Percentiles rank a stretch among this genome's conserved stretches.
These are phyloP conservation scores for Clavispora fructus DNA, from an alignment of 805 yeast species.

Conservation along the genomic window DNA sequence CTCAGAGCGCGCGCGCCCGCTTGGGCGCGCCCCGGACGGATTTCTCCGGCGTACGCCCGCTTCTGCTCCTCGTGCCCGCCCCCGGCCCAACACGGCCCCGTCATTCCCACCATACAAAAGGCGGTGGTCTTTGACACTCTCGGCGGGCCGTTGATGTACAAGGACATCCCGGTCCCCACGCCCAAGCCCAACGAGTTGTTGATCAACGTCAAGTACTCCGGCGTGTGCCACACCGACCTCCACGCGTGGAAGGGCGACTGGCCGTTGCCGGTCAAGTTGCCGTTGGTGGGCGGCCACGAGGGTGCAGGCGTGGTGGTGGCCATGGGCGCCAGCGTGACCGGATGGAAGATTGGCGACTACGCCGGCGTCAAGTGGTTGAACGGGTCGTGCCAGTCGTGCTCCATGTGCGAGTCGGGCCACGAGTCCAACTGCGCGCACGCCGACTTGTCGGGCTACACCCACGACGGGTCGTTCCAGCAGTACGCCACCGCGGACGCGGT, in stretches of 20 bases:
- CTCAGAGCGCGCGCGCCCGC: neutral
- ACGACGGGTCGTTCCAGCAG: constrained; percentile 11
- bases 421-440: constrained; percentile 7
- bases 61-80: no score
- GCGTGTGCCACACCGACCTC: constrained; percentile 11
- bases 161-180: constrained; percentile 8
- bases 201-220: constrained; percentile 9
- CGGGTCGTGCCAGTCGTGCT: constrained; percentile 7
- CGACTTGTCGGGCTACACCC: constrained; percentile 10
- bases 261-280: constrained; percentile 8
- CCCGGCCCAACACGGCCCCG: neutral
- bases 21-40: no score
- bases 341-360: constrained; percentile 9
- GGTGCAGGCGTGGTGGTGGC: constrained; percentile 10
- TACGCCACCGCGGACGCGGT: constrained; percentile 11
- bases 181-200: constrained; percentile 8
- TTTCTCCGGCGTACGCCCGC: neutral
- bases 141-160: constrained; percentile 10
- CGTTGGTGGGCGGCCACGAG: constrained; percentile 11
- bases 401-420: constrained; percentile 6
- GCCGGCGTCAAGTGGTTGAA: constrained; percentile 12
- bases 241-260: constrained; percentile 12
- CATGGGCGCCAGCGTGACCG: constrained; percentile 6
- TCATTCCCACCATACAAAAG: constrained; percentile 7
- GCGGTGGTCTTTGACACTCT: constrained; percentile 8